These are phyloP conservation scores for Ambrosiella beaveri DNA, from an alignment of 2,329 filamentous ascomycete species.

Conservation along the genomic window DNA sequence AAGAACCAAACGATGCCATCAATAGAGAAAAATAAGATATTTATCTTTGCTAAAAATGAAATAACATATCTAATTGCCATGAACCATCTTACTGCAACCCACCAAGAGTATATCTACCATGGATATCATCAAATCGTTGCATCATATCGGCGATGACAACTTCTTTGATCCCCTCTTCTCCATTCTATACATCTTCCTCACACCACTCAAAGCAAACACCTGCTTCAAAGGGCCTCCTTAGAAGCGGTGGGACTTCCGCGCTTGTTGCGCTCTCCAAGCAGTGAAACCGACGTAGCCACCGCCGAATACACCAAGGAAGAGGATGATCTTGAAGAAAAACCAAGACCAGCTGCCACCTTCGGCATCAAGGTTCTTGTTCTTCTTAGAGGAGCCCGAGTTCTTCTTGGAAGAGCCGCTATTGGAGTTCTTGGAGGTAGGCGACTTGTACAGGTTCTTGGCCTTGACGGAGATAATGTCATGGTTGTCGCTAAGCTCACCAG, in stretches of 20 bases:
- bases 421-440: slow-evolving; percentile 27
- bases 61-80: background rate
- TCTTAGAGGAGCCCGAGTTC: slow-evolving; percentile 20
- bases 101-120: background rate
- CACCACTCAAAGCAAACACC: background rate
- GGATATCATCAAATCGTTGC: background rate
- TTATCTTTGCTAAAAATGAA: background rate
- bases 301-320: slow-evolving; percentile 52
- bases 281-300: slow-evolving; percentile 78
- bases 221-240: slow-evolving; percentile 30
- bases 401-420: slow-evolving; percentile 20
- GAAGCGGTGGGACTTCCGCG: slow-evolving; percentile 38
- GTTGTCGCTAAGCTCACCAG: slow-evolving; percentile 90
- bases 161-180: background rate
- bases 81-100: background rate
- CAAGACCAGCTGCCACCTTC: slow-evolving; percentile 38
- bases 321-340: slow-evolving; percentile 63
- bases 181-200: background rate
- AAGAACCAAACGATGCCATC: background rate
- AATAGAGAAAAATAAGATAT: background rate
- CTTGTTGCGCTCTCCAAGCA: slow-evolving; percentile 52
- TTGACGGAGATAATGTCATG: slow-evolving; percentile 85
- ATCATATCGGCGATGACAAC: background rate
- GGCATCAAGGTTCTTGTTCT: slow-evolving; percentile 17
- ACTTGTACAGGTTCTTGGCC: slow-evolving; percentile 74